Evolutionary conservation across 139 green algal genomes (phyloP).

Genomic region (Pleodorina starrii): DNA sequence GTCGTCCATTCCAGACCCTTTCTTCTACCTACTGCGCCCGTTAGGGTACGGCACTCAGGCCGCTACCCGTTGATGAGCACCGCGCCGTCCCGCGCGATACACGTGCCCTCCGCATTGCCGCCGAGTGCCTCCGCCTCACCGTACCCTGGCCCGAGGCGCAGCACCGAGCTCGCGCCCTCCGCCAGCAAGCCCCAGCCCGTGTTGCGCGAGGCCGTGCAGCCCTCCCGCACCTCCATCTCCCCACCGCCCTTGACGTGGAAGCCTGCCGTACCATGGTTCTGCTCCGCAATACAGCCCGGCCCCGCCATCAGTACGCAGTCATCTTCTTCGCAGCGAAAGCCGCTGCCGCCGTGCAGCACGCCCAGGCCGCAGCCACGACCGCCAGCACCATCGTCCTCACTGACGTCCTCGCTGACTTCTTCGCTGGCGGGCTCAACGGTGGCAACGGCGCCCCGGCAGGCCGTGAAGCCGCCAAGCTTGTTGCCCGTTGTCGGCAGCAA

Average conservation of each 20-base stretch:
- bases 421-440: too few relatives aligned
- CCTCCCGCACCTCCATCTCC: neutral
- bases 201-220: neutral
- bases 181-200: neutral
- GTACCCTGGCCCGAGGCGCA: neutral
- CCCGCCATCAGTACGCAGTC: neutral
- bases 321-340: conserved; percentile 2
- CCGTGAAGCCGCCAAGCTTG: neutral
- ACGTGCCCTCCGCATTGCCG: too few relatives aligned
- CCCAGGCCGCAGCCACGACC: neutral
- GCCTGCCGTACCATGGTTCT: neutral
- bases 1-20: too few relatives aligned
- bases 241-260: neutral
- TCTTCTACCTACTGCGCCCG: too few relatives aligned
- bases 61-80: too few relatives aligned
- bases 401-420: too few relatives aligned
- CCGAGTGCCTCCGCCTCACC: neutral
- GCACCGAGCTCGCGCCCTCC: neutral
- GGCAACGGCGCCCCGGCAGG: neutral
- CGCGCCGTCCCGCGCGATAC: too few relatives aligned
- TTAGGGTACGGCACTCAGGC: too few relatives aligned
- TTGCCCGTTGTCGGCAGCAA: too few relatives aligned
- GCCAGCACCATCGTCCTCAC: neutral
- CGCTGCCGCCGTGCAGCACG: conserved; percentile 7
- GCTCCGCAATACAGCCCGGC: neutral